phyloP scores from a whole-genome alignment of 23 red algal genomes.

The Porphyridium purpureum region DNA sequence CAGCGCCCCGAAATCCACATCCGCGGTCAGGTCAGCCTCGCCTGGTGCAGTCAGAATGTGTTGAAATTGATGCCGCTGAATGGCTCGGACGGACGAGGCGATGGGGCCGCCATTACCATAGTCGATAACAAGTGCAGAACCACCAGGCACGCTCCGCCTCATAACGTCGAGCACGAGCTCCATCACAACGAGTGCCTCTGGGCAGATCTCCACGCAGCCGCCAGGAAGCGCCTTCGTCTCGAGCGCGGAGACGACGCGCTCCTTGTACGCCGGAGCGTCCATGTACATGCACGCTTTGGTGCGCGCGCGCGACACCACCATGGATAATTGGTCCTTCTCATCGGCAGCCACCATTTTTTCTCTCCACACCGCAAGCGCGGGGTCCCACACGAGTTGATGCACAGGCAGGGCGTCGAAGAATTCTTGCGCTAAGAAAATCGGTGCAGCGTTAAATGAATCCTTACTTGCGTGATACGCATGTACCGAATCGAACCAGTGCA shows the following conservation, averaged over 20 bases:
- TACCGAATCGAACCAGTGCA: no score
- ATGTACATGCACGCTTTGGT: no score
- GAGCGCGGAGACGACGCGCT: not conserved
- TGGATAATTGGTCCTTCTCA: no score
- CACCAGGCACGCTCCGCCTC: conserved; percentile 6
- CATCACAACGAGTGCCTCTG: not conserved
- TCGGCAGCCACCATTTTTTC: no score
- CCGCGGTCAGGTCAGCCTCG: conserved; percentile 65
- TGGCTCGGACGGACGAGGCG: conserved; percentile 27
- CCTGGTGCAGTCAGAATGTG: conserved; percentile 38
- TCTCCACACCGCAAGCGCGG: no score
- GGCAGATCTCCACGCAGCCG: not conserved
- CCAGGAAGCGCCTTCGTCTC: not conserved
- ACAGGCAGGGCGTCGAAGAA: conserved; percentile 95
- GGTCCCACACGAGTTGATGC: conserved; percentile 58
- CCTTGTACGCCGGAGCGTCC: not conserved
- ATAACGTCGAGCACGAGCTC: not conserved
- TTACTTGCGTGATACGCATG: no score
- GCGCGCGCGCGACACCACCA: no score
- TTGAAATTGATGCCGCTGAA: conserved; percentile 39
- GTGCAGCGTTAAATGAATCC: not conserved
- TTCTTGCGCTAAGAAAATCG: conserved; percentile 75
- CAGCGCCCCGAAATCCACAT: conserved; percentile 70
- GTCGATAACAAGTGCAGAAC: conserved; percentile 60
- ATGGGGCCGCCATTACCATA: conserved; percentile 35